phyloP scores from a whole-genome alignment of 805 yeast genomes.

The Zygosaccharomyces gambellarensis region DNA sequence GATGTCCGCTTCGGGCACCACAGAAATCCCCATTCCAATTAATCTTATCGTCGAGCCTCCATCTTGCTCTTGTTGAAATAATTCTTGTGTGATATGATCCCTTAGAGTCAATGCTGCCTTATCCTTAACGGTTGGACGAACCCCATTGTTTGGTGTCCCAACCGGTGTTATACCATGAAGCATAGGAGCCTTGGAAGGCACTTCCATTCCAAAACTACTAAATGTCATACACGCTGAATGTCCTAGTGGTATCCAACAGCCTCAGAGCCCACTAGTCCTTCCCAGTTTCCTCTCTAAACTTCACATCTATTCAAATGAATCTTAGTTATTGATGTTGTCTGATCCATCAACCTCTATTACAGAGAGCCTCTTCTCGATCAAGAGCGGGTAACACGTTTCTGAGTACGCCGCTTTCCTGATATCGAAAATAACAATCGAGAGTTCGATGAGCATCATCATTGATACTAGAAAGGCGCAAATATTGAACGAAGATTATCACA shows the following conservation, averaged over 20 bases:
- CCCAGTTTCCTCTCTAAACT: background rate
- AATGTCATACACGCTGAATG: background rate
- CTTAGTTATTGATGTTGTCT: background rate
- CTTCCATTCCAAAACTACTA: constrained; percentile 1
- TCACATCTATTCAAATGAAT: background rate
- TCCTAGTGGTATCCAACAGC: background rate
- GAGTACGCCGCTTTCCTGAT: background rate
- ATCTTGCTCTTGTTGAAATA: constrained; percentile 16
- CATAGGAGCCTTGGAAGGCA: background rate
- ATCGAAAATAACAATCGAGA: background rate
- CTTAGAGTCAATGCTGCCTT: constrained; percentile 4
- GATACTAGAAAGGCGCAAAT: too few relatives aligned
- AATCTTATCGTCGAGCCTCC: constrained; percentile 35
- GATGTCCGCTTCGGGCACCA: constrained; percentile 38
- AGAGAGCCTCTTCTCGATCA: background rate
- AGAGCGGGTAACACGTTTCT: background rate
- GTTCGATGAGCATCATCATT: background rate
- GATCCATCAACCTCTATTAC: background rate
- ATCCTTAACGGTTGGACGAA: constrained; percentile 3
- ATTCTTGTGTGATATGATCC: constrained; percentile 10
- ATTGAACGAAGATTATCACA: too few relatives aligned
- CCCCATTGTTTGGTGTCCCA: constrained; percentile 1
- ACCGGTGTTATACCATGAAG: background rate
- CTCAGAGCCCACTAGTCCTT: background rate
- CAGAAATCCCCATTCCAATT: constrained; percentile 37